These are phyloP conservation scores for Populus hybrid DNA, from an alignment of 441 rosid genomes.

Conservation along the genomic window DNA sequence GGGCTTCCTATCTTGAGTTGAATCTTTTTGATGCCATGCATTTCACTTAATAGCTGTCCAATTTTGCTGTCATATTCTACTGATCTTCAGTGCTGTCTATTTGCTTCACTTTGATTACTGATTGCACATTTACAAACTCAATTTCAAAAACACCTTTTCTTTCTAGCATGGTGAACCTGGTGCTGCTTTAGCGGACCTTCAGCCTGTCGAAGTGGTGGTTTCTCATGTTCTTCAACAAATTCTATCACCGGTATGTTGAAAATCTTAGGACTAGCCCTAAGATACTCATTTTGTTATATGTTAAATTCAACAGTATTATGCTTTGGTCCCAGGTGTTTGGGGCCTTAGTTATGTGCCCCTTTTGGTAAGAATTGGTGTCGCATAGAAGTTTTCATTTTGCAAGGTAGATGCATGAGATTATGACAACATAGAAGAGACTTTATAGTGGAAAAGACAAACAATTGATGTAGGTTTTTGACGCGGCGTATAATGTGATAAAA, in stretches of 20 bases:
- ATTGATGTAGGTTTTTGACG: background rate
- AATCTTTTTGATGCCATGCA: background rate
- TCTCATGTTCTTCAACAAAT: constrained; percentile 89
- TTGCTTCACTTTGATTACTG: constrained; percentile 12
- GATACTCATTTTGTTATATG: background rate
- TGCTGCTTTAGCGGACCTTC: constrained; percentile 91
- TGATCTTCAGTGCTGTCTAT: background rate
- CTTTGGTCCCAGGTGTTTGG: background rate
- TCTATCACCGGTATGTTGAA: constrained; percentile 60
- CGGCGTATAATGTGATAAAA: background rate
- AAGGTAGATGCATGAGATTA: background rate
- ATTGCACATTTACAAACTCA: constrained; percentile 15
- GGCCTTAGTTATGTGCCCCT: background rate
- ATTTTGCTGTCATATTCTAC: background rate
- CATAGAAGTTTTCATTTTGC: background rate
- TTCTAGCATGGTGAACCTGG: constrained; percentile 96
- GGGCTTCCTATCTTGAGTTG: background rate
- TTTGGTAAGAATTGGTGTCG: background rate
- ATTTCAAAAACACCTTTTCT: constrained; percentile 10
- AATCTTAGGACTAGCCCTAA: background rate
- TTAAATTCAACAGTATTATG: background rate
- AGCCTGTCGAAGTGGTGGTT: constrained; percentile 88
- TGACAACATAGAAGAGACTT: background rate
- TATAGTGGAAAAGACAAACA: background rate
- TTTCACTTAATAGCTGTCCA: background rate